Evolutionary conservation across 441 rosid species (phyloP), one percentile per base, ranked within the genome.

Genomic region (Croton laevigatus): DNA sequence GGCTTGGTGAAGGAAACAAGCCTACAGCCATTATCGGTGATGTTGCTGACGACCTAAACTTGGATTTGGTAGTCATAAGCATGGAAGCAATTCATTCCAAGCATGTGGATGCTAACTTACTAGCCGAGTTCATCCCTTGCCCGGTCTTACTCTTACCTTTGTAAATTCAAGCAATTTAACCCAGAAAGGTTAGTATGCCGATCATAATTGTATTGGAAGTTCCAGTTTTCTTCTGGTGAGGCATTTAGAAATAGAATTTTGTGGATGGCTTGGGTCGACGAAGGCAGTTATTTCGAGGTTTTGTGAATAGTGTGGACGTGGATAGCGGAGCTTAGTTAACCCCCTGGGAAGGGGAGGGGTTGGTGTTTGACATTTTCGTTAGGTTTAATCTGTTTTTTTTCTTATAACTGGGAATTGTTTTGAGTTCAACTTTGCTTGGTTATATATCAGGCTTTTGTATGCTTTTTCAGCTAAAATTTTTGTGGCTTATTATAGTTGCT

Each of bases 11-110:
- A 79, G 94, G 96, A n/a, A 91, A 75, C 78, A 89, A 84, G 79
- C 93, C 93, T 27, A 89, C 98, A 0, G 98, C 97, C 2, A 83
- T 94, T 36, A 91, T 94, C 17, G 98, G 97, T 13, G 97, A 94
- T 81, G 97, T 94, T 52, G 98, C 97, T 0, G 98, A 94, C 71
- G 98, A 91, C 62, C 80, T 94, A 32, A 85, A 76, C 71, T 76
- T 90, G 81, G 97, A 94, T 82, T 81, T 94, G 67, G 98, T 94
- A 16, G 85, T 94, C 14, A 70, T 94, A 79, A 94, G 98, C 84
- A 91, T 91, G 98, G 97, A 91, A 65, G 94, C 98, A 66, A 91
- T 94, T 76, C 97, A 90, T 76, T 94, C 97, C 19, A 94, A 94
- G 88, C 90, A 88, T 72, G 91, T 94, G 10, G 97, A 94, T 75